Conservation (phyloP, 495 filamentous ascomycete genomes). For the Aspergillus sclerotiicarbonarius region DNA sequence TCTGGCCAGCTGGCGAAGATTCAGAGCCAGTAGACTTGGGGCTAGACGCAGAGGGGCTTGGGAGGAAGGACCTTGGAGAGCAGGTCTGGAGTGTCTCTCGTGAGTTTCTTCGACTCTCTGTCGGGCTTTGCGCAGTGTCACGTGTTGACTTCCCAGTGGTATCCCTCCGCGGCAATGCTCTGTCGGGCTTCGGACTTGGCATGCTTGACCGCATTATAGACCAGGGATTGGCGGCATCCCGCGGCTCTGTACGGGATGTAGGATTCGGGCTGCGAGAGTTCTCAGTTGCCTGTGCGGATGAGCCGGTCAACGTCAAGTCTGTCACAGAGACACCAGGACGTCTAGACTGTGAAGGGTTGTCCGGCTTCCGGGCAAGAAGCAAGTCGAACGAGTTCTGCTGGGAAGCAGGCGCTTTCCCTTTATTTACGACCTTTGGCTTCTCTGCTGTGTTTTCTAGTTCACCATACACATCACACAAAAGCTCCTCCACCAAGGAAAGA, state of each 20-base stretch:
- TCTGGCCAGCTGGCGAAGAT: not conserved
- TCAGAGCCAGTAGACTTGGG: not conserved
- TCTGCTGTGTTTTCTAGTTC: slow-evolving; percentile 11
- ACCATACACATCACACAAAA: slow-evolving; percentile 59
- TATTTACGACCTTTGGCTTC: slow-evolving; percentile 8
- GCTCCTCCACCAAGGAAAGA: slow-evolving; percentile 47
- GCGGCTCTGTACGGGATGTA: not conserved
- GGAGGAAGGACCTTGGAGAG: slow-evolving; percentile 2
- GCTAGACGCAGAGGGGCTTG: slow-evolving; percentile 10
- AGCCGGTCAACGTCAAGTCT: not conserved
- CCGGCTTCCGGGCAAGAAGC: slow-evolving; percentile 23
- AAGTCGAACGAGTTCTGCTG: slow-evolving; percentile 19
- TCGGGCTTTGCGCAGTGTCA: not conserved
- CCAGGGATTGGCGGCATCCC: not conserved
- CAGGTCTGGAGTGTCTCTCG: not conserved
- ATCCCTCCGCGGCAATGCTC: not conserved
- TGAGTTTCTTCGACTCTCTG: slow-evolving; percentile 3
- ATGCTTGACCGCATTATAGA: not conserved
- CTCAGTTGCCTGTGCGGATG: not conserved
- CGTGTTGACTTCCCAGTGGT: too few relatives aligned
- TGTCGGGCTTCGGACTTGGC: not conserved
- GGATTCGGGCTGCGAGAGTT: not conserved
- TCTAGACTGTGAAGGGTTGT: not conserved
- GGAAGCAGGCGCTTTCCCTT: slow-evolving; percentile 5
- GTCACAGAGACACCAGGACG: not conserved